These are phyloP conservation scores for Apodospora peruviana DNA, from an alignment of 495 filamentous ascomycete species.

Conservation along the genomic window DNA sequence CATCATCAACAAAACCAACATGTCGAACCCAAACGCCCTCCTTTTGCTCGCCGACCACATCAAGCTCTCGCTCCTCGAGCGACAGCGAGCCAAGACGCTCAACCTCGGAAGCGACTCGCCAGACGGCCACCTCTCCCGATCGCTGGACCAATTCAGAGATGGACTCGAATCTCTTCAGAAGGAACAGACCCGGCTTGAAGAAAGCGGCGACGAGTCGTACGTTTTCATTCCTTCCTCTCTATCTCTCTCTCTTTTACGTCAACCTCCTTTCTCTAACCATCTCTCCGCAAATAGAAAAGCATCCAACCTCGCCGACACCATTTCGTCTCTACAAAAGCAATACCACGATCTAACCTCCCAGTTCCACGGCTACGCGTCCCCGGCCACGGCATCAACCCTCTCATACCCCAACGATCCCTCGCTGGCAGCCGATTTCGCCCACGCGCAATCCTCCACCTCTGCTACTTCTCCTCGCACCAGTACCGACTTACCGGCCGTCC, in stretches of 20 bases:
- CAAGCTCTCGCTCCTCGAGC: slow-evolving; percentile 75
- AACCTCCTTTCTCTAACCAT: neutral
- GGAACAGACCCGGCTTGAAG: slow-evolving; percentile 53
- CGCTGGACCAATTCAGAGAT: slow-evolving; percentile 77
- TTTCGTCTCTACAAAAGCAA: slow-evolving; percentile 51
- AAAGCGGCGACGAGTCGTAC: slow-evolving; percentile 54
- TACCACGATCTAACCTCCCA: slow-evolving; percentile 53
- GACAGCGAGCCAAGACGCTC: slow-evolving; percentile 83
- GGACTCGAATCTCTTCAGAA: slow-evolving; percentile 72
- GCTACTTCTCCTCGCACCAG: slow-evolving; percentile 19
- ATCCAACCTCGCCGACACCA: slow-evolving; percentile 38
- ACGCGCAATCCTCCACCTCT: slow-evolving; percentile 38
- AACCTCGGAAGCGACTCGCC: slow-evolving; percentile 73
- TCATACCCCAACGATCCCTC: slow-evolving; percentile 62
- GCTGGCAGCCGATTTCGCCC: slow-evolving; percentile 60
- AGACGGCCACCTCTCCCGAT: slow-evolving; percentile 84
- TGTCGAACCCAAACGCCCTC: slow-evolving; percentile 59
- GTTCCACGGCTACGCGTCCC: slow-evolving; percentile 54
- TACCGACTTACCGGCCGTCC: slow-evolving; percentile 32
- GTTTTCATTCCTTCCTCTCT: slow-evolving; percentile 6
- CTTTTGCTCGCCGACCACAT: slow-evolving; percentile 73
- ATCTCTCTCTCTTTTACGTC: slow-evolving; percentile 1
- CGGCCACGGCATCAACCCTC: slow-evolving; percentile 43
- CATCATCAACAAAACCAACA: slow-evolving; percentile 7
- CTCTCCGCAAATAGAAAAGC: slow-evolving; percentile 32